Conservation (phyloP, 176 grass and related monocot species). For the Bromus sterilis region DNA sequence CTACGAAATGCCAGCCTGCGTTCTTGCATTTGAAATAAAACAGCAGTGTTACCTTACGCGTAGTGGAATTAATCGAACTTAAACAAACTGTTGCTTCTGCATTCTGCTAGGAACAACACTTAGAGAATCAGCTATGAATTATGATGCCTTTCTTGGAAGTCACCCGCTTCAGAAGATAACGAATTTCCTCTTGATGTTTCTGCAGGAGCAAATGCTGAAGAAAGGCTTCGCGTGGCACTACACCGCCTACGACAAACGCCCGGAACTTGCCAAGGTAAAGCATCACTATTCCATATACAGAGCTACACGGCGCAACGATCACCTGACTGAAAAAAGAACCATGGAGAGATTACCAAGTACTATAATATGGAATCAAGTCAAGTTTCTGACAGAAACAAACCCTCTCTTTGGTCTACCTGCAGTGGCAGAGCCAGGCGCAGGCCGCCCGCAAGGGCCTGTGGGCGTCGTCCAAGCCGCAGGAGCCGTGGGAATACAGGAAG, state of each 20-base stretch:
- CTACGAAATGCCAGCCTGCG: neutral
- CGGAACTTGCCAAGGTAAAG: constrained; percentile 67
- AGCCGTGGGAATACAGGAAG: constrained; percentile 98
- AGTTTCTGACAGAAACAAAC: neutral
- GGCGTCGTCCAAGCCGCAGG: constrained; percentile 66
- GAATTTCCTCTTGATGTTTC: neutral
- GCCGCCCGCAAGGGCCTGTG: constrained; percentile 57
- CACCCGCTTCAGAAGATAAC: neutral
- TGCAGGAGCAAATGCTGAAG: constrained; percentile 93
- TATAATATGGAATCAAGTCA: neutral
- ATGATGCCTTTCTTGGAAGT: neutral
- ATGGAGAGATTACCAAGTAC: neutral
- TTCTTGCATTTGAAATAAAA: neutral
- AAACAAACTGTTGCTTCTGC: neutral
- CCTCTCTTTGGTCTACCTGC: neutral
- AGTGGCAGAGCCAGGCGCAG: constrained; percentile 92
- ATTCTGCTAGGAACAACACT: neutral
- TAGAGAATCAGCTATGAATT: neutral
- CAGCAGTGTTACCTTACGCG: neutral
- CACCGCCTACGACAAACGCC: constrained; percentile 69
- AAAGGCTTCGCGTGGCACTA: constrained; percentile 94
- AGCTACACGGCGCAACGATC: neutral
- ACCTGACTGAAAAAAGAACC: neutral
- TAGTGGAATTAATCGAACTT: neutral
- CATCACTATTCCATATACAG: neutral